These are phyloP conservation scores for Phalaenopsis equestris DNA, from an alignment of 106 monocot species.

Conservation along the genomic window DNA sequence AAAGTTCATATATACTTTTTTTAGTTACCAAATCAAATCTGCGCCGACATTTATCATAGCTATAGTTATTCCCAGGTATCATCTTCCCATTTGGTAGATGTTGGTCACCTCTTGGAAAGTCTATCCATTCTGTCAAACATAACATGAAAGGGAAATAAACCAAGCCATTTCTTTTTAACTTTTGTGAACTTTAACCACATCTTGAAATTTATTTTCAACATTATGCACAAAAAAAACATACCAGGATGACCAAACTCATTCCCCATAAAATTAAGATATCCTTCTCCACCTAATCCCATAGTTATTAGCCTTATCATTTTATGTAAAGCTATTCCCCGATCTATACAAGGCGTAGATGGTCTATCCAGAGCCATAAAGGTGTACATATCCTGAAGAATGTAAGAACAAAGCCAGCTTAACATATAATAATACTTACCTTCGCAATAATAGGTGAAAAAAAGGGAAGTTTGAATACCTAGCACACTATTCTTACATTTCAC, in stretches of 20 bases:
- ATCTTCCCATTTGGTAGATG: constrained; percentile 56
- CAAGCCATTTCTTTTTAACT: not conserved
- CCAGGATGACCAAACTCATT: constrained; percentile 99
- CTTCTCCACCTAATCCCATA: constrained; percentile 95
- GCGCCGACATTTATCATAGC: constrained; percentile 92
- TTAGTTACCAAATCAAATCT: constrained; percentile 75
- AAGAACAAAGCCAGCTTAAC: not conserved
- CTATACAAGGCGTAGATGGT: constrained; percentile 84
- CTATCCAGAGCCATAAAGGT: constrained; percentile 85
- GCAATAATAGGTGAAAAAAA: not conserved
- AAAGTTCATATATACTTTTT: not conserved
- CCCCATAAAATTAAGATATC: constrained; percentile 99
- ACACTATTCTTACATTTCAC: no score
- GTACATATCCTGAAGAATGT: constrained; percentile 72
- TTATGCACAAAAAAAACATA: constrained; percentile 14
- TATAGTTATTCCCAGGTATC: constrained; percentile 71
- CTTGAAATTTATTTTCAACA: not conserved
- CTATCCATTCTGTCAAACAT: constrained; percentile 79
- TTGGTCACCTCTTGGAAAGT: constrained; percentile 87
- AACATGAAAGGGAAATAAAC: not conserved
- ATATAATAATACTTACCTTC: not conserved
- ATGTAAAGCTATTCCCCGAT: constrained; percentile 94
- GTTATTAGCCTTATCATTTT: constrained; percentile 97
- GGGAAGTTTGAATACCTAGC: no score
- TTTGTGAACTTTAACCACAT: not conserved